Evolutionary conservation across 2,329 filamentous ascomycete species (phyloP), one percentile per base, ranked within the genome.

Genomic region (Pseudomassariella vexata): DNA sequence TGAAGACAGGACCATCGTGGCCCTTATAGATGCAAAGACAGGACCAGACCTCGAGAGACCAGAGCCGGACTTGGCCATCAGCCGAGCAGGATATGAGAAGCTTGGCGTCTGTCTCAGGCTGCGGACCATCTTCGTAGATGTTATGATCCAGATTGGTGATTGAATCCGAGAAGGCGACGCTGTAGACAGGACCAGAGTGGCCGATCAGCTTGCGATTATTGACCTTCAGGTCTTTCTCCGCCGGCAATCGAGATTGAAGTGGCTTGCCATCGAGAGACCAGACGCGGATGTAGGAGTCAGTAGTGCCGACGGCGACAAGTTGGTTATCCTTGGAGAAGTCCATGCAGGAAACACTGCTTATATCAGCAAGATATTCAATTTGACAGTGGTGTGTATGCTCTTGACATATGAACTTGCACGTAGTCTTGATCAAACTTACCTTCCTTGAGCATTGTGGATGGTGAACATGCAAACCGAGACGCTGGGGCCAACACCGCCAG

Each of bases 381-480:
- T 6, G 23, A 18, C 16, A 9, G 16, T 15, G 7, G 24, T 27
- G 16, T 15, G 10, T n/a, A 40, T 32, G n/a, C n/a, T n/a, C n/a
- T n/a, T n/a, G n/a, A 41, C 23, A 16, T 9, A 15, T 17, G 14
- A 27, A n/a, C n/a, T 6, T 12, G 16, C 16, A 6, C 2, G 16
- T 17, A 9, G 9, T 6, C 8, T 9, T 20, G 16, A 14, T 23
- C 9, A 15, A 26, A 57, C 76, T 66, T 63, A 89, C 86, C 79
- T 84, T 58, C 94, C 88, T 41, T 88, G 81, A 0, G 86, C 94
- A 58, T 98, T 98, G 66, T 98, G 92, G 52, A 96, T 95, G 1
- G 92, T 98, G 56, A 94, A 95, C 85, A 96, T 96, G 66, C 86
- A 92, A 16, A 94, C 82, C 49, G 88, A 94, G 38, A 95, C 71